phyloP scores from a whole-genome alignment of 352 stramenopile species.

The Thalassiosira mediterranea region DNA sequence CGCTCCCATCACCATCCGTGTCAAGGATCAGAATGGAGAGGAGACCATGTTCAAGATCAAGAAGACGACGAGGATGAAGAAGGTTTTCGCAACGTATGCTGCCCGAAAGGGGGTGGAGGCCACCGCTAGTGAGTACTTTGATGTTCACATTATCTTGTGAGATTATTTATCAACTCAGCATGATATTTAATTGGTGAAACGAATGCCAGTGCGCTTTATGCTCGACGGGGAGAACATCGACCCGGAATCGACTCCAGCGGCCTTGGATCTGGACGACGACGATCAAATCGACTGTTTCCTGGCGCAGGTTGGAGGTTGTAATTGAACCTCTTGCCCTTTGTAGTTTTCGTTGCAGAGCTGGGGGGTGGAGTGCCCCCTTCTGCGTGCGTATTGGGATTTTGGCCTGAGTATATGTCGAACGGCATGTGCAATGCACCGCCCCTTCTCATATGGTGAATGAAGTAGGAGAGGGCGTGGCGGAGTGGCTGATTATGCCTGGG shows the following conservation, averaged over 20 bases:
- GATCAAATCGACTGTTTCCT: slow-evolving; percentile 97
- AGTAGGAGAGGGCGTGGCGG: too few species aligned
- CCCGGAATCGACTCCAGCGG: slow-evolving; percentile 92
- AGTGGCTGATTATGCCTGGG: too few species aligned
- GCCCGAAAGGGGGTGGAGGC: slow-evolving; percentile 90
- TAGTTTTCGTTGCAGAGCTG: too few species aligned
- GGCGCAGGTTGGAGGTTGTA: slow-evolving; percentile 62
- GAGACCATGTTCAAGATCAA: slow-evolving; percentile 87
- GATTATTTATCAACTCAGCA: too few species aligned
- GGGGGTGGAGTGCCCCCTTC: too few species aligned
- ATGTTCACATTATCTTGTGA: background rate
- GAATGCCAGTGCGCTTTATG: slow-evolving; percentile 90
- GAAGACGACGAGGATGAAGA: slow-evolving; percentile 38
- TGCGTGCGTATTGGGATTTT: too few species aligned
- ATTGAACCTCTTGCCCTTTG: too few species aligned
- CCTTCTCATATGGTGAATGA: too few species aligned
- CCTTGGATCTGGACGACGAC: slow-evolving; percentile 95
- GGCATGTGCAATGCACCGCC: too few species aligned
- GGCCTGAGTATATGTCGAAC: too few species aligned
- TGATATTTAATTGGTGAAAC: too few species aligned
- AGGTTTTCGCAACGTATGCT: slow-evolving; percentile 89
- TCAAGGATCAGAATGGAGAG: slow-evolving; percentile 43
- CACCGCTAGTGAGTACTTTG: slow-evolving; percentile 15
- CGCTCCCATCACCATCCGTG: slow-evolving; percentile 47
- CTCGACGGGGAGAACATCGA: slow-evolving; percentile 94